Conservation (phyloP, 352 stramenopile species). For the Globisporangium apiculatum region DNA sequence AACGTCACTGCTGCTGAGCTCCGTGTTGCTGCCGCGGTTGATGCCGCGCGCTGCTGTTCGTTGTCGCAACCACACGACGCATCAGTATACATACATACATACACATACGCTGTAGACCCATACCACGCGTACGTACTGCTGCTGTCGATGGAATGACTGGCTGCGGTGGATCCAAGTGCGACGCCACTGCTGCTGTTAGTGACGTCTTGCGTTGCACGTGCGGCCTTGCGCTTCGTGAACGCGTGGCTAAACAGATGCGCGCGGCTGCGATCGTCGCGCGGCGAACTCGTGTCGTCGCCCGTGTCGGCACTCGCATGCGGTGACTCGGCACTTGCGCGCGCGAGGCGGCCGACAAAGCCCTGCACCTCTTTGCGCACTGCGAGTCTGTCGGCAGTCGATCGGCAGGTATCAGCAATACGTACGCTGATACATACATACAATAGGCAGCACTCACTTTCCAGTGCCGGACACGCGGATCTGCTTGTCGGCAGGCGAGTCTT, state of each 20-base stretch:
- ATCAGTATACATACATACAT: neutral
- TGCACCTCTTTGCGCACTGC: constrained; percentile 61
- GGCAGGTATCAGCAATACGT: constrained; percentile 2
- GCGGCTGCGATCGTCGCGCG: constrained; percentile 7
- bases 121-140: too few species aligned
- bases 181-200: neutral
- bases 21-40: constrained; percentile 11
- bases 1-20: too few species aligned
- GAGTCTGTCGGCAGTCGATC: constrained; percentile 17
- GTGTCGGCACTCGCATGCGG: constrained; percentile 8
- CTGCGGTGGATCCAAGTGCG: too few species aligned
- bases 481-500: constrained; percentile 73
- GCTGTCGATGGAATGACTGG: neutral
- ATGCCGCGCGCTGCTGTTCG: constrained; percentile 3
- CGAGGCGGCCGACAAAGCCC: constrained; percentile 55
- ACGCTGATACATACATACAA: neutral
- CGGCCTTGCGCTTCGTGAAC: constrained; percentile 9
- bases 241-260: constrained; percentile 15
- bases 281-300: neutral
- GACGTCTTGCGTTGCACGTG: neutral
- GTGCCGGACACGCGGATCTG: constrained; percentile 71
- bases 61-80: neutral
- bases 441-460: constrained; percentile 20
- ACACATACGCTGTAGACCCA: too few species aligned
- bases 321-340: constrained; percentile 44